Percentiles rank a stretch among this genome's conserved stretches.
Evolutionary conservation across 2,329 filamentous ascomycete species (phyloP).

Genomic region (Penicillium janthinellum): DNA sequence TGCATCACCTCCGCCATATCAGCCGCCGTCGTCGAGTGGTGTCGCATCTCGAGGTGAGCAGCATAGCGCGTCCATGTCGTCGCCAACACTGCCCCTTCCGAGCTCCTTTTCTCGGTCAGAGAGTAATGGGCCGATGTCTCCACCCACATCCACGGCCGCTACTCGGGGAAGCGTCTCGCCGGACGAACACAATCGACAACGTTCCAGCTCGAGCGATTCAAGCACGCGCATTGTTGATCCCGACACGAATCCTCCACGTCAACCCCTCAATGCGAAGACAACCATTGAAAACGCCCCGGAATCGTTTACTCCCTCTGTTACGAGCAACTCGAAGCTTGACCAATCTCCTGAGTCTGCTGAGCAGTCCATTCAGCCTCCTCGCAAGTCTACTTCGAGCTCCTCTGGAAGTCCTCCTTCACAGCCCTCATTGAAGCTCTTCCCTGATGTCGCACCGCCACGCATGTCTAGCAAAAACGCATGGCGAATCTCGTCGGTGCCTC

Average conservation of each 20-base stretch:
- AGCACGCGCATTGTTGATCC: constrained; percentile 5
- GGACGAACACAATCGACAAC: constrained; percentile 11
- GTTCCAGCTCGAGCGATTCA: constrained; percentile 13
- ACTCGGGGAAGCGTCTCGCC: constrained; percentile 11
- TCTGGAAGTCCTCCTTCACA: constrained; percentile 16
- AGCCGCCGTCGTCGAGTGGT: constrained; percentile 3
- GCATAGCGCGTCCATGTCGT: constrained; percentile 3
- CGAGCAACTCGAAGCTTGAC: constrained; percentile 8
- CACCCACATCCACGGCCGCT: constrained; percentile 11
- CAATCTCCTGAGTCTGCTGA: background rate
- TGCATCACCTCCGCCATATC: constrained; percentile 25
- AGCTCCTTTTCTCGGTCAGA: constrained; percentile 6
- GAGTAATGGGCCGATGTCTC: constrained; percentile 3
- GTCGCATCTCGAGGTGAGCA: constrained; percentile 2
- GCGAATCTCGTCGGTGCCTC: constrained; percentile 25
- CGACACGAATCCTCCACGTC: background rate
- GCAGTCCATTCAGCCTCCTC: constrained; percentile 7
- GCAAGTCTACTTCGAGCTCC: constrained; percentile 10
- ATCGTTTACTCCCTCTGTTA: constrained; percentile 1
- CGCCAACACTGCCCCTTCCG: constrained; percentile 5
- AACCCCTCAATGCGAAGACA: background rate
- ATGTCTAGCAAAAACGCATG: constrained; percentile 32
- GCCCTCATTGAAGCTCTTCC: constrained; percentile 36
- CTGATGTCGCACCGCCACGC: constrained; percentile 36
- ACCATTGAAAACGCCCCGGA: background rate